Evolutionary conservation across 31 red algal genomes (phyloP).

Genomic region (Bonnemaisonia californica): DNA sequence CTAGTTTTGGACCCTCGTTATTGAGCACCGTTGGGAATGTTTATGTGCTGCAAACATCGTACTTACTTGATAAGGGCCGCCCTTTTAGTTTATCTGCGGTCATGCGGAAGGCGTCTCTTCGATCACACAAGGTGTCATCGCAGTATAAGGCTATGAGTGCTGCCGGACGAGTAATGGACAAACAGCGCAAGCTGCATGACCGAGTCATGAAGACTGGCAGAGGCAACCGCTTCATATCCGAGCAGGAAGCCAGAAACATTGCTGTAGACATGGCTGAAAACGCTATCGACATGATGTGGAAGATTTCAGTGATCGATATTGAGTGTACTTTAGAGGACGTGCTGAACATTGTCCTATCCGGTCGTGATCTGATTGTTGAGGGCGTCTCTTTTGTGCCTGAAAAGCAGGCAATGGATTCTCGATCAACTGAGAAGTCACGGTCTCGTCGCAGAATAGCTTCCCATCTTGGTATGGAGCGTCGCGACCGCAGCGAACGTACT

Average conservation of each 20-base stretch:
- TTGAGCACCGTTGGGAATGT: conserved; percentile 62
- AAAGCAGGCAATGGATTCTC: background rate
- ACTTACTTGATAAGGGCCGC: conserved; percentile 53
- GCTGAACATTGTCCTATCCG: conserved; percentile 61
- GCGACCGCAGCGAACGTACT: conserved; percentile 26
- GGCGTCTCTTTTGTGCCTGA: conserved; percentile 27
- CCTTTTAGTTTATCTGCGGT: conserved; percentile 58
- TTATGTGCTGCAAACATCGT: conserved; percentile 54
- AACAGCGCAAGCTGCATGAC: conserved; percentile 59
- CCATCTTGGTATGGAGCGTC: conserved; percentile 39
- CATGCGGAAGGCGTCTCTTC: conserved; percentile 51
- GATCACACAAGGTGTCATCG: conserved; percentile 65
- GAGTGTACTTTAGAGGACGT: conserved; percentile 80
- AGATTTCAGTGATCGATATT: conserved; percentile 84
- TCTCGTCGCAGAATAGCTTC: conserved; percentile 33
- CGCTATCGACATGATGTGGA: conserved; percentile 86
- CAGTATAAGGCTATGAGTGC: conserved; percentile 61
- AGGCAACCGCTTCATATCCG: conserved; percentile 53
- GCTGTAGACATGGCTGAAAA: conserved; percentile 70
- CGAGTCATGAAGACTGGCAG: conserved; percentile 54
- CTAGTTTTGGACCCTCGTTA: conserved; percentile 69
- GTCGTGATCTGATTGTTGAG: conserved; percentile 60
- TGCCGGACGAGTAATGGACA: conserved; percentile 61
- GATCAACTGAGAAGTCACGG: background rate
- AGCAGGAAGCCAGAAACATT: conserved; percentile 64